Base-by-base conservation (phyloP, 1,284 basidiomycete genomes). In the Cutaneotrichosporon sp. region DNA sequence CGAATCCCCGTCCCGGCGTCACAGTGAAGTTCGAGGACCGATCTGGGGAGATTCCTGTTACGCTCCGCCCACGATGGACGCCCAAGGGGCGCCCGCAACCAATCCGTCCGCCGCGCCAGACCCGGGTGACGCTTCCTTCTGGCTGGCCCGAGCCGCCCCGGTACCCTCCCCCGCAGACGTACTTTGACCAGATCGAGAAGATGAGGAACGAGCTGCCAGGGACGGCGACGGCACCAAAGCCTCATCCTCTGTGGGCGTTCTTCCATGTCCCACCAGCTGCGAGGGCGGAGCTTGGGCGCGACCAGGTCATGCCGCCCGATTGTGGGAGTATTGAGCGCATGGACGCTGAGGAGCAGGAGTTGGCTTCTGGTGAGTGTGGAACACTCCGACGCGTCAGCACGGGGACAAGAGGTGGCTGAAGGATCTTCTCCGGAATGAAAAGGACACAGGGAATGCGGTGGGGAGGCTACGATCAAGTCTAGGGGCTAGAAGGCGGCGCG, bases 221-320 rank as follows among this genome's bases (percentile, higher is more conserved):
- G 10, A 24, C 27, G 25, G 49, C 39, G 38, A 50, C 29, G 4
- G 35, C 16, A 22, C 55, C 60, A n/a, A 39, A 46, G 34, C 46
- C 51, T 17, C 74, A 75, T 57, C 71, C 72, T 4, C 61, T 75
- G 10, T 75, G 72, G 72, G 61, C 70, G 39, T 75, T 75, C 60
- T 75, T 75, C 64, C 65, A 68, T 45, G 59, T 70, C 2, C 65
- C 66, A 8, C n/a, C 38, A 7, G 34, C 17, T 4, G 61, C 55
- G 14, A 51, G 41, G 46, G 49, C 41, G 11, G 44, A 54, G 20
- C 45, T 58, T 26, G 34, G 32, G n/a, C 16, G 37, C 31, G 42
- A 59, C 41, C 42, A 44, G 46, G 44, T 27, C 46, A 16, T 25
- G 8, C 59, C 63, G 24, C 53, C 56, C 4, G 56, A 65, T 41